Conservation (phyloP, 768 basidiomycete species). For the Nidularia pulvinata region DNA sequence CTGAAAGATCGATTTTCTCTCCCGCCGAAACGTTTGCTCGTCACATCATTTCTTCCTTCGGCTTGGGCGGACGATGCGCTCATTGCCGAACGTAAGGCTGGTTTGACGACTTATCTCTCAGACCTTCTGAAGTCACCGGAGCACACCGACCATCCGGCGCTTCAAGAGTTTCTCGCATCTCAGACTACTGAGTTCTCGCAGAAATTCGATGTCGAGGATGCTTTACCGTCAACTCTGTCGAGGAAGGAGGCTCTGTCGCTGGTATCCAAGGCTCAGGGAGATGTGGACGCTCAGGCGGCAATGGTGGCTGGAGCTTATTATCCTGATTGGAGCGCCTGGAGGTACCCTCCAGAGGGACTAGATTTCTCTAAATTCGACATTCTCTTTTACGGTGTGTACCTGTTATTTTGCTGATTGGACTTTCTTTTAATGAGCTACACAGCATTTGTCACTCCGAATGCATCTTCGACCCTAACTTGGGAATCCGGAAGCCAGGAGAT, state of each 20-base stretch:
- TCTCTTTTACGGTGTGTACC: constrained; percentile 54
- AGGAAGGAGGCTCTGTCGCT: constrained; percentile 28
- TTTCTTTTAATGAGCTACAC: not conserved
- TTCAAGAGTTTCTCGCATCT: constrained; percentile 37
- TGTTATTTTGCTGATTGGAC: no score
- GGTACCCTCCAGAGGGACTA: constrained; percentile 53
- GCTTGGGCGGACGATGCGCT: constrained; percentile 54
- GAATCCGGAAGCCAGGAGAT: constrained; percentile 48
- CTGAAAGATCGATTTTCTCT: constrained; percentile 37
- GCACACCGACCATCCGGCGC: constrained; percentile 26
- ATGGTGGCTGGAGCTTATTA: constrained; percentile 46
- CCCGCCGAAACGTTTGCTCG: constrained; percentile 50
- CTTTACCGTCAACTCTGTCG: constrained; percentile 43
- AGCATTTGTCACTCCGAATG: constrained; percentile 74
- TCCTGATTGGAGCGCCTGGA: constrained; percentile 46
- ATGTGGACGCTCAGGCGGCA: constrained; percentile 17
- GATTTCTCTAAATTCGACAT: constrained; percentile 70
- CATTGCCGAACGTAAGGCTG: constrained; percentile 49
- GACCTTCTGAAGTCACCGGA: constrained; percentile 30
- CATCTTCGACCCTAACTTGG: constrained; percentile 49
- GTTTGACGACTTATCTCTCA: constrained; percentile 39
- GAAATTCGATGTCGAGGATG: constrained; percentile 42
- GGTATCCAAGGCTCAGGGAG: constrained; percentile 8
- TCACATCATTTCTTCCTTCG: constrained; percentile 46
- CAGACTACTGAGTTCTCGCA: constrained; percentile 10